Percentiles rank a stretch among this genome's conserved stretches.
phyloP scores from a whole-genome alignment of 139 green algal species.

The Asterochloris sp. region DNA sequence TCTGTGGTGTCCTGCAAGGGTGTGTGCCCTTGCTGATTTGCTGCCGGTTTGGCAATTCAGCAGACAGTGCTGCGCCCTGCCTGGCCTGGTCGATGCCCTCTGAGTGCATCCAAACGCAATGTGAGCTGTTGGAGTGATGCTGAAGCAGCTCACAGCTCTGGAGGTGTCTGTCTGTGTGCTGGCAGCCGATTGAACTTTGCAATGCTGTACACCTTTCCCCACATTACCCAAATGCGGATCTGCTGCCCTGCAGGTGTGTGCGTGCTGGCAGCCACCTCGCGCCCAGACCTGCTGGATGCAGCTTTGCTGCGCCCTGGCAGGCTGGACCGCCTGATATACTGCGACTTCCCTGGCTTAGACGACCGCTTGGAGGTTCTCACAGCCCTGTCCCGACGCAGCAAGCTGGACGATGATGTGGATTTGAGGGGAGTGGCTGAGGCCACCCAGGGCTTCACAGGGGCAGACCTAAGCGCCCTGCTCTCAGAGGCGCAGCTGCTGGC shows the following conservation, averaged over 20 bases:
- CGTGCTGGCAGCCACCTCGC: conserved; percentile 89
- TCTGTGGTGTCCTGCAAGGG: too few relatives aligned
- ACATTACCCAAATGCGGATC: too few relatives aligned
- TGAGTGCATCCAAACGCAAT: too few relatives aligned
- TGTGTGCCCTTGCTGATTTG: too few relatives aligned
- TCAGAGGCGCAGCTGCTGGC: conserved; percentile 80
- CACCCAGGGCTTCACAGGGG: conserved; percentile 56
- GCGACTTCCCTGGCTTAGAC: conserved; percentile 43
- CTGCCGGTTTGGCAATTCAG: too few relatives aligned
- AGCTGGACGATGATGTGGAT: conserved; percentile 22
- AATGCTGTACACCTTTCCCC: too few relatives aligned
- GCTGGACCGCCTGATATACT: conserved; percentile 69
- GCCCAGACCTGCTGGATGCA: conserved; percentile 88
- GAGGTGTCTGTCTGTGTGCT: too few relatives aligned
- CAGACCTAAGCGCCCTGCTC: conserved; percentile 76
- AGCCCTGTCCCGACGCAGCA: conserved; percentile 45
- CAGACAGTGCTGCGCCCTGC: too few relatives aligned
- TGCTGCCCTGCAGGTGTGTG: conserved; percentile 59
- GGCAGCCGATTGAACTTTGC: too few relatives aligned
- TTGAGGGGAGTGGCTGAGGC: conserved; percentile 36
- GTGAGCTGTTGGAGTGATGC: too few relatives aligned
- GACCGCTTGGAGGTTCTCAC: conserved; percentile 45
- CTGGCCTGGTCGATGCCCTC: too few relatives aligned
- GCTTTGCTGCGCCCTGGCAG: conserved; percentile 88
- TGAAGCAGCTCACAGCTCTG: too few relatives aligned